These are phyloP conservation scores for Candida insectalens DNA, from an alignment of 805 yeast species.

Conservation along the genomic window DNA sequence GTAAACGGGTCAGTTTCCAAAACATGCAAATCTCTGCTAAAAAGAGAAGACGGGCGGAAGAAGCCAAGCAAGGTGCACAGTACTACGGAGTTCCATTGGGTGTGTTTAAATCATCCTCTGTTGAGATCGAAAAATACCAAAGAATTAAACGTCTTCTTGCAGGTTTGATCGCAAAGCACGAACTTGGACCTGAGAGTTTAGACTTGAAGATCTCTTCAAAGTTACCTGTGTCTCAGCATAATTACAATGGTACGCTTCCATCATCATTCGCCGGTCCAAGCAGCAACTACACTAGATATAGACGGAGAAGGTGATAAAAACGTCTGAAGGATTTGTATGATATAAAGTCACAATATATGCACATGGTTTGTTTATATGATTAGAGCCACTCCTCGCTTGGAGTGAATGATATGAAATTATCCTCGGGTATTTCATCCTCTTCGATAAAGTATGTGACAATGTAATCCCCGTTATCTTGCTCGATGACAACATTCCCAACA, in stretches of 20 bases:
- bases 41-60: slow-evolving; percentile 3
- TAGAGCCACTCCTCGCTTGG: too few relatives aligned
- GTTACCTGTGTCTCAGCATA: slow-evolving; percentile 64
- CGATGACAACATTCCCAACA: slow-evolving; percentile 8
- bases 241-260: slow-evolving; percentile 74
- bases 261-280: slow-evolving; percentile 26
- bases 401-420: slow-evolving; percentile 4
- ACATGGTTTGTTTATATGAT: too few relatives aligned
- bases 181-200: slow-evolving; percentile 24
- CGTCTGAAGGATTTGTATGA: too few relatives aligned
- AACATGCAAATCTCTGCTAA: slow-evolving; percentile 4
- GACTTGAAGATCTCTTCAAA: slow-evolving; percentile 26
- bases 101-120: slow-evolving; percentile 28
- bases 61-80: slow-evolving; percentile 8
- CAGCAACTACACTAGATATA: slow-evolving; percentile 4
- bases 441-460: slow-evolving; percentile 6
- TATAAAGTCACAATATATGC: too few relatives aligned
- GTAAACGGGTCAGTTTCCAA: slow-evolving; percentile 25
- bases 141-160: slow-evolving; percentile 36
- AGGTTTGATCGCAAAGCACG: slow-evolving; percentile 22
- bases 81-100: slow-evolving; percentile 8
- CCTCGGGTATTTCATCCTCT: slow-evolving; percentile 1
- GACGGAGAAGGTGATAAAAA: slow-evolving; percentile 9
- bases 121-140: slow-evolving; percentile 33
- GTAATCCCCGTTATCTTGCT: slow-evolving; percentile 6